phyloP scores from a whole-genome alignment of 495 filamentous ascomycete genomes.

The Penicillium verhagenii region DNA sequence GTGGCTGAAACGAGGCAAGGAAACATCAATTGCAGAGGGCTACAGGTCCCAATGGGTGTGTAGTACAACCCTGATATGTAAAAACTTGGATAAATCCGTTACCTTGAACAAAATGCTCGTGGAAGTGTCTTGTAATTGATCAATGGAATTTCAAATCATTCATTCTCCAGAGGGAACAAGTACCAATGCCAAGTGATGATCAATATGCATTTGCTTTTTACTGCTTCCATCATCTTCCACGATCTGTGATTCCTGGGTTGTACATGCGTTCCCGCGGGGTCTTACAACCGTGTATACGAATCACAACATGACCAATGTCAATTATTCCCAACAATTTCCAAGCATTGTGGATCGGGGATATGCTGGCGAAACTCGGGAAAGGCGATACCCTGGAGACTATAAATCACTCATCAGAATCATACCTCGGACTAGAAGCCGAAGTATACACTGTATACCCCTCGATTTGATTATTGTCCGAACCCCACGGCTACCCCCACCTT shows the following conservation, averaged over 20 bases:
- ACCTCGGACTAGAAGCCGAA: background rate
- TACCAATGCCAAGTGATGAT: background rate
- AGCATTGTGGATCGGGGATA: too few species aligned
- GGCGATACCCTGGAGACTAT: background rate
- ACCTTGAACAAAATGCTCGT: too few species aligned
- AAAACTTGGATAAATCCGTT: too few species aligned
- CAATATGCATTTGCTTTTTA: background rate
- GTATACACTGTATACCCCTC: background rate
- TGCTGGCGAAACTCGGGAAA: background rate
- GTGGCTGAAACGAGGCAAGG: conserved; percentile 22
- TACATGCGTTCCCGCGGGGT: conserved; percentile 3
- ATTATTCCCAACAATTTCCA: background rate
- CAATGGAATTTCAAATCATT: background rate
- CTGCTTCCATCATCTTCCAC: background rate
- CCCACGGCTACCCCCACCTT: conserved; percentile 3
- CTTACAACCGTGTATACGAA: background rate
- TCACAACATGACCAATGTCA: background rate
- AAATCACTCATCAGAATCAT: background rate
- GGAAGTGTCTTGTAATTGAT: background rate
- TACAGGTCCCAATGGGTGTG: too few species aligned
- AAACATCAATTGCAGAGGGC: too few species aligned
- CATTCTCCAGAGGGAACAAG: background rate
- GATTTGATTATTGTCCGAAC: background rate
- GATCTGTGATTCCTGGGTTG: background rate
- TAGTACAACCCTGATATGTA: too few species aligned